Percentiles rank a stretch among this genome's conserved stretches.
phyloP scores from a whole-genome alignment of 768 basidiomycete genomes.

The Calvatia gigantea region DNA sequence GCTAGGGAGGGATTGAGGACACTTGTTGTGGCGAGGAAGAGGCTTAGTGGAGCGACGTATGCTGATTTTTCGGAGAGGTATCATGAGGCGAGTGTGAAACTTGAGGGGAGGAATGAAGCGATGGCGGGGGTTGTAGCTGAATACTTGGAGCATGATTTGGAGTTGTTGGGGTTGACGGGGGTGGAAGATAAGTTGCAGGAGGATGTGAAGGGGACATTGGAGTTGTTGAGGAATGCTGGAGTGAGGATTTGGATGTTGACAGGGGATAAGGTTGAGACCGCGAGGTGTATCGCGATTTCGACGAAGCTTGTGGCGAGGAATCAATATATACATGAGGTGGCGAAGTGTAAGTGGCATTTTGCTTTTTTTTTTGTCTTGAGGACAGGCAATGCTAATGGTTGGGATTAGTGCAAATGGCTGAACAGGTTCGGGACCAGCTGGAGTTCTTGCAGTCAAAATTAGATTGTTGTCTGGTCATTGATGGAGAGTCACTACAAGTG shows the following conservation, averaged over 20 bases:
- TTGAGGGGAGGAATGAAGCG: constrained; percentile 79
- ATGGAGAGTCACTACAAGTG: constrained; percentile 94
- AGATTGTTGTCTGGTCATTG: constrained; percentile 97
- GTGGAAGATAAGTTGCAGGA: constrained; percentile 99
- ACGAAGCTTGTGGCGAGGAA: constrained; percentile 94
- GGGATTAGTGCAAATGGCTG: constrained; percentile 76
- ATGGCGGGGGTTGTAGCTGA: constrained; percentile 73
- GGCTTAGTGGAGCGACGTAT: constrained; percentile 66
- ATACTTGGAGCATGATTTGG: constrained; percentile 83
- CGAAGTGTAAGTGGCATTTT: constrained; percentile 64
- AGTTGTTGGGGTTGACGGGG: constrained; percentile 92
- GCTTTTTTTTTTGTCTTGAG: constrained; percentile 2
- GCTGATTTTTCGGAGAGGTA: constrained; percentile 67
- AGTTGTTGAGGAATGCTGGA: constrained; percentile 90
- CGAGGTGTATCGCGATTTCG: constrained; percentile 96
- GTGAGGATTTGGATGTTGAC: constrained; percentile 99
- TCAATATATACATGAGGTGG: constrained; percentile 96
- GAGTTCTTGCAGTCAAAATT: constrained; percentile 93
- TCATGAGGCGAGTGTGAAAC: constrained; percentile 73
- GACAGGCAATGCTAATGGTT: constrained; percentile 1
- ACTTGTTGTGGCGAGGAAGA: constrained; percentile 86
- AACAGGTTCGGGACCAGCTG: constrained; percentile 81
- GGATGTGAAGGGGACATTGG: constrained; percentile 91
- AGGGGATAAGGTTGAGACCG: constrained; percentile 98
- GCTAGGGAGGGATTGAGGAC: constrained; percentile 94